Conservation (phyloP, 2,329 filamentous ascomycete genomes). For the Ceratocystis ficicola region DNA sequence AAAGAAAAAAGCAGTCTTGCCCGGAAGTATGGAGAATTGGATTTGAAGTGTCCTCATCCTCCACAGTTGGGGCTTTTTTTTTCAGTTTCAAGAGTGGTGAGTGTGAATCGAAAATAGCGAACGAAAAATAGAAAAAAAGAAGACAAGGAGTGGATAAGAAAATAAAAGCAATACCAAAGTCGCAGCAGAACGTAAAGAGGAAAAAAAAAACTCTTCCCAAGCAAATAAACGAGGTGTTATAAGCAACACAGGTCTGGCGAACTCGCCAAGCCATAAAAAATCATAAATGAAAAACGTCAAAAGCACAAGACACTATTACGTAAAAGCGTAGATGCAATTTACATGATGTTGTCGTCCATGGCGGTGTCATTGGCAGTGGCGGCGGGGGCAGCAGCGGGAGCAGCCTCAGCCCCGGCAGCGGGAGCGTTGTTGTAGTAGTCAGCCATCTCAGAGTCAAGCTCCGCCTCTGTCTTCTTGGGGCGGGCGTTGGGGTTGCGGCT, state of each 20-base stretch:
- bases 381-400: constrained; percentile 36
- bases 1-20: constrained; percentile 15
- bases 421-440: constrained; percentile 65
- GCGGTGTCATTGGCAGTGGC: constrained; percentile 43
- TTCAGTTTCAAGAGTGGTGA: constrained; percentile 1
- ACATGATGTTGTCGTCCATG: constrained; percentile 44
- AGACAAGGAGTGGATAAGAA: constrained; percentile 7
- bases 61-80: constrained; percentile 6
- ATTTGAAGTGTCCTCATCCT: too few species aligned
- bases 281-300: not conserved
- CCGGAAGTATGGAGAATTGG: too few species aligned
- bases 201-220: constrained; percentile 4
- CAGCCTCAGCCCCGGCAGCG: constrained; percentile 34
- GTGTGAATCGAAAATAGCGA: not conserved
- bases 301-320: not conserved
- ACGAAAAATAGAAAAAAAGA: not conserved
- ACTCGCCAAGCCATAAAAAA: constrained; percentile 17
- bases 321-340: not conserved
- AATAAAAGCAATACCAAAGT: constrained; percentile 6
- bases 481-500: constrained; percentile 51
- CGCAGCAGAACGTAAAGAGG: not conserved
- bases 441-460: constrained; percentile 94
- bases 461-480: constrained; percentile 80
- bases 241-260: constrained; percentile 12
- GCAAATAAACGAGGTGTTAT: not conserved